phyloP scores from a whole-genome alignment of 768 basidiomycete genomes.

The Mycena floridula region DNA sequence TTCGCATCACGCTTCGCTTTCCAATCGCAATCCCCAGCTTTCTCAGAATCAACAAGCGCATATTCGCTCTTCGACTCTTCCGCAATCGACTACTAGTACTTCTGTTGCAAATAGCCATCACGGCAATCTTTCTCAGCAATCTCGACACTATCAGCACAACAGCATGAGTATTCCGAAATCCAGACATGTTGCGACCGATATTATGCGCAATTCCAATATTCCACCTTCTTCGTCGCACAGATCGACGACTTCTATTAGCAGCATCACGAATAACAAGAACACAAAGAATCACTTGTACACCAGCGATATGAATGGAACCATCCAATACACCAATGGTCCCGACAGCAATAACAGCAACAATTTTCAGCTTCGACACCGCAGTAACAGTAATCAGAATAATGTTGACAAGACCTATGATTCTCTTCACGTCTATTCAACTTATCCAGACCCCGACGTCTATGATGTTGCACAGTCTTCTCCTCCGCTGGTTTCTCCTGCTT shows the following conservation, averaged over 20 bases:
- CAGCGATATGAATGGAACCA: constrained; percentile 18
- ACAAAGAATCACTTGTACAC: constrained; percentile 17
- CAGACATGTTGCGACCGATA: constrained; percentile 27
- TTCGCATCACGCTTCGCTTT: neutral
- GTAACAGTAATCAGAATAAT: constrained; percentile 2
- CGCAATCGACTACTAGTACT: constrained; percentile 28
- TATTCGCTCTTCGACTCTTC: constrained; percentile 39
- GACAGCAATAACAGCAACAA: constrained; percentile 6
- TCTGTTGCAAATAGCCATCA: neutral
- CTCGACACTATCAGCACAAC: constrained; percentile 41
- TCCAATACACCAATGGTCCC: neutral
- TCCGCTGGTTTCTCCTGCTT: constrained; percentile 56
- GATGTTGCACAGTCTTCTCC: constrained; percentile 37
- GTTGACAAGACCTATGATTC: constrained; percentile 1
- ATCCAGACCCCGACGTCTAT: constrained; percentile 13
- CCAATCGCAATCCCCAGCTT: constrained; percentile 6
- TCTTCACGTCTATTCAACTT: constrained; percentile 1
- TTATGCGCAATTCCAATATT: constrained; percentile 12
- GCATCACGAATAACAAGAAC: constrained; percentile 12
- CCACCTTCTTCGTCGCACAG: constrained; percentile 15
- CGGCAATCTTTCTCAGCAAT: constrained; percentile 16
- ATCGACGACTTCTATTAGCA: constrained; percentile 18
- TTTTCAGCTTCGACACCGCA: constrained; percentile 5
- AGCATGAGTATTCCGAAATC: constrained; percentile 38
- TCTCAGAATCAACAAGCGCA: too few species aligned